Base-by-base conservation (phyloP, 768 basidiomycete genomes). In the Naganishia friedmannii region DNA sequence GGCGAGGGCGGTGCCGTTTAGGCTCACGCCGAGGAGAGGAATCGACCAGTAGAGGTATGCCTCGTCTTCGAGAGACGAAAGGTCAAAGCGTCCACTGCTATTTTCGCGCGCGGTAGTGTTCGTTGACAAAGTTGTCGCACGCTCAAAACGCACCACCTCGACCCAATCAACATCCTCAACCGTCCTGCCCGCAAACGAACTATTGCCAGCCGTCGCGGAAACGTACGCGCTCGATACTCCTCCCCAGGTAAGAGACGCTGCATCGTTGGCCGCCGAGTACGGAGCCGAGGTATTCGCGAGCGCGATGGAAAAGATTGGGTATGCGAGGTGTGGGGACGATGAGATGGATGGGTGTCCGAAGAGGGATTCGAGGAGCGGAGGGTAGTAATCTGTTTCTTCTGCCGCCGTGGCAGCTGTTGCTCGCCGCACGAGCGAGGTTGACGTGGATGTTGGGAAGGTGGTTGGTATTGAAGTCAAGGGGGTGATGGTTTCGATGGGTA, bases 141-240 rank as follows among this genome's bases (percentile, higher is more conserved):
- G 42, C 2, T 13, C 76, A 70, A 77, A 78, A 0, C 76, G 77
- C 7, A 77, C 68, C 17, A 78, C 77, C 28, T 76, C 73, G 34
- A 74, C 69, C 77, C 77, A 78, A 56, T 78, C 77, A 26, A 78
- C 77, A 73, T 78, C 76, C 17, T 60, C 53, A 0, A 78, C 45
- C 6, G 74, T 74, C 70, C 73, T 55, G 9, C 74, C 74, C 9
- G 23, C 26, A 19, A 23, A 37, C 9, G 13, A 28, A n/a, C n/a
- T 73, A 68, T 15, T 51, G 65, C 8, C 56, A 45, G 48, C 67
- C n/a, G 28, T 53, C 48, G 57, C 71, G 65, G 28, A 73, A 60
- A 70, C 74, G 73, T 48, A 73, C 32, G 42, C 70, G 65, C 28
- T 48, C 21, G 74, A 73, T 0, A 78, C 76, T 0, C 77, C 77